Evolutionary conservation across 2,329 filamentous ascomycete species (phyloP), one percentile per base, ranked within the genome.

Genomic region (Pseudopithomyces chartarum): DNA sequence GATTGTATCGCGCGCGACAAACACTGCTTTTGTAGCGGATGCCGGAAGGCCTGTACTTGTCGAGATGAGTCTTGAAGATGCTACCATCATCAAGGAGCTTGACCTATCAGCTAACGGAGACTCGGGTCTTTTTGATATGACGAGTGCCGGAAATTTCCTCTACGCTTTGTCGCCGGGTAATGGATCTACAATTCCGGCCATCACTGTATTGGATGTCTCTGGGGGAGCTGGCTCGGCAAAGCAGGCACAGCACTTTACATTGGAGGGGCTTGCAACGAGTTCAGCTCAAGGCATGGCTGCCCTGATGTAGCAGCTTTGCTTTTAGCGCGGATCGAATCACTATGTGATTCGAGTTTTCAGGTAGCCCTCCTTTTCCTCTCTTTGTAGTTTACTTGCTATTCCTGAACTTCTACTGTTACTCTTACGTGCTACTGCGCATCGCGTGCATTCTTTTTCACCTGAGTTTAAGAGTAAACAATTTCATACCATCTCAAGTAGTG

Each of bases 11-110:
- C 55, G 72, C 0, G 68, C 72, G 0, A 84, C 82, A 0, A 71
- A 76, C 7, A 84, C 79, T 0, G 83, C 81, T 0, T 89, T 85
- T 56, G 83, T 89, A 3, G 83, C 85, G 0, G 86, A 89, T 59
- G 83, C 82, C 0, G 80, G 55, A 0, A 62, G 74, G 2, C 82
- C 86, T 64, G 77, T 80, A 3, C 63, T 89, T 0, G 79, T 88
- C 0, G 85, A 88, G 72, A 82, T 88, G 76, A 81, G 81, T 40
- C 44, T 73, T 1, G 54, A 65, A 0, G 79, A 84, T 56, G 84
- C 84, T 0, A 78, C 73, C 10, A 74, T 88, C 10, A 44, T 83
- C 2, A 67, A 65, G 0, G 62, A 65, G 6, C 62, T 83, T 0
- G 80, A 85, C 49, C 39, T 71, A 12, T 54, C 51, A 7, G 53